Conservation (phyloP, 2,329 filamentous ascomycete genomes). For the Colletotrichum navitas region DNA sequence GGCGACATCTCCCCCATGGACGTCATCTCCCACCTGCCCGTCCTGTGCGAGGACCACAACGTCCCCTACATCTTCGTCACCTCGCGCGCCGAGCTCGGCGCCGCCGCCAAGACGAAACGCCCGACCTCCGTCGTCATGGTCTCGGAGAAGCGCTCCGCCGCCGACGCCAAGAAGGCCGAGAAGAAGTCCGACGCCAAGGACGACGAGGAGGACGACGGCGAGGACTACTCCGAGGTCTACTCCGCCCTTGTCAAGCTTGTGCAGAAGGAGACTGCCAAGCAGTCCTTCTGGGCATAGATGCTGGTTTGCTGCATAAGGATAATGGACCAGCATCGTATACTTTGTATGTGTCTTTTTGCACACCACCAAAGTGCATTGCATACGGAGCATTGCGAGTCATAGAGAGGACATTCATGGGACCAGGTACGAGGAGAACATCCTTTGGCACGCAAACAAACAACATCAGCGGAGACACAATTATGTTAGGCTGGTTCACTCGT, state of each 20-base stretch:
- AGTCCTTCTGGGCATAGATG: constrained; percentile 62
- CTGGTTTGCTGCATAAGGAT: constrained; percentile 39
- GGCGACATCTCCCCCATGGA: constrained; percentile 99
- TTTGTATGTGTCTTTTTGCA: neutral
- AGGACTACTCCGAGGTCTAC: constrained; percentile 74
- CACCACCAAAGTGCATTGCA: constrained; percentile 8
- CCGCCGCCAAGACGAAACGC: constrained; percentile 93
- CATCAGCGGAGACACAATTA: neutral
- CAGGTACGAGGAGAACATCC: constrained; percentile 7
- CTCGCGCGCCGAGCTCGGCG: constrained; percentile 92
- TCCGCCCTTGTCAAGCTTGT: constrained; percentile 74
- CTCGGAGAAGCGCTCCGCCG: constrained; percentile 66
- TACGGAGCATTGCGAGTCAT: neutral
- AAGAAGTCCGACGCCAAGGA: constrained; percentile 58
- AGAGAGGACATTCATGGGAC: neutral
- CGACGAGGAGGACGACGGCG: constrained; percentile 63
- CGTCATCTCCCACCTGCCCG: constrained; percentile 97
- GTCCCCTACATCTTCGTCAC: constrained; percentile 97
- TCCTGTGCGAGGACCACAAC: constrained; percentile 98
- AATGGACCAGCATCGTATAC: neutral
- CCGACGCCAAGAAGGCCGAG: constrained; percentile 60
- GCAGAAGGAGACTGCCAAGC: constrained; percentile 73
- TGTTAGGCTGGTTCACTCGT: neutral
- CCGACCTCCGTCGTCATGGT: constrained; percentile 97
- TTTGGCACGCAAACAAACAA: neutral